A percentile compares a stretch with the other conserved stretches of the same genome.
phyloP scores from a whole-genome alignment of 495 filamentous ascomycete species.

The Thermothielavioides terrestris region DNA sequence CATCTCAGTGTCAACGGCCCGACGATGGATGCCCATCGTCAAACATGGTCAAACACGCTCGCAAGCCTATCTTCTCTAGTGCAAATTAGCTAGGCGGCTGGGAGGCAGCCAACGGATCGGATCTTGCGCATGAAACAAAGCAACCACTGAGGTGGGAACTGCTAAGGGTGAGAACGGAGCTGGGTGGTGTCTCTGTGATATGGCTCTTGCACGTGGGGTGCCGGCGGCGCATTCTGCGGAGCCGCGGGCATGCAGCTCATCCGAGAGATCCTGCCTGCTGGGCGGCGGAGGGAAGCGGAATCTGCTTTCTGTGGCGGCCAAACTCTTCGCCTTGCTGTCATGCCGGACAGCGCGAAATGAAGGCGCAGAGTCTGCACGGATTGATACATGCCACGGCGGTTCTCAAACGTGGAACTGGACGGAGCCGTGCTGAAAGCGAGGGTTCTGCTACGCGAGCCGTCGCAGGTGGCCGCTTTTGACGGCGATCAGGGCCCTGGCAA shows the following conservation, averaged over 20 bases:
- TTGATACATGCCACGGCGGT: constrained; percentile 19
- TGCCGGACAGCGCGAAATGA: background rate
- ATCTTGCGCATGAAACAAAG: constrained; percentile 9
- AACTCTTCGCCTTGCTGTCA: background rate
- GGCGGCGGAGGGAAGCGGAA: constrained; percentile 9
- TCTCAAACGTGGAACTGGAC: constrained; percentile 22
- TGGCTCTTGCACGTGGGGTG: background rate
- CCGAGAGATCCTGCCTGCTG: too few species aligned
- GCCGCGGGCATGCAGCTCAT: constrained; percentile 9
- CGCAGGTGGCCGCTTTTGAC: constrained; percentile 19
- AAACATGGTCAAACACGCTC: background rate
- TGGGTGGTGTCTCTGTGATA: background rate
- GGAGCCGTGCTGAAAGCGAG: constrained; percentile 17
- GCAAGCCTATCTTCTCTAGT: background rate
- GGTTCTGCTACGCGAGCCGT: constrained; percentile 26
- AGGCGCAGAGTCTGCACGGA: constrained; percentile 3
- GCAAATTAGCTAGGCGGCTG: background rate
- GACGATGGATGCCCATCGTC: background rate
- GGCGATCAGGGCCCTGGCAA: constrained; percentile 26
- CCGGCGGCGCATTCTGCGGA: background rate
- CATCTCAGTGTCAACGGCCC: too few species aligned
- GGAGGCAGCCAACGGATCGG: constrained; percentile 11
- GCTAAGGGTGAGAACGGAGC: background rate
- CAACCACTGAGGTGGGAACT: background rate
- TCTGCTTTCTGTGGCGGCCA: background rate